Conservation (phyloP, 1,139 yeast species). For the Ashbya aceris region DNA sequence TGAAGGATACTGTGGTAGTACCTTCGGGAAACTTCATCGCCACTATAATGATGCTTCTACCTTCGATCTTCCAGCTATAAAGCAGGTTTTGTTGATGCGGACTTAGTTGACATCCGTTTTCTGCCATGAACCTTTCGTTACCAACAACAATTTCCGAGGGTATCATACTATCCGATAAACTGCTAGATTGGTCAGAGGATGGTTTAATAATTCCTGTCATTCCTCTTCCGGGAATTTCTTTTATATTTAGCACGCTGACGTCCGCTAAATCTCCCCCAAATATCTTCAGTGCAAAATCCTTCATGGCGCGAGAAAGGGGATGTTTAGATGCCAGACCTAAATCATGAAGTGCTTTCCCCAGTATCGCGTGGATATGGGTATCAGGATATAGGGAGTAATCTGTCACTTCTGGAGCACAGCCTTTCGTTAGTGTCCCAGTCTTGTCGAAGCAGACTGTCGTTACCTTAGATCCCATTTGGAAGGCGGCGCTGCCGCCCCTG, state of each 20-base stretch:
- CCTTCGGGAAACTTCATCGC: slow-evolving; percentile 34
- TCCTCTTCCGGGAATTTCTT: slow-evolving; percentile 53
- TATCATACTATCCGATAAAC: slow-evolving; percentile 29
- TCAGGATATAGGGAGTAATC: slow-evolving; percentile 33
- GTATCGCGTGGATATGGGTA: slow-evolving; percentile 24
- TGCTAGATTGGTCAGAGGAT: slow-evolving; percentile 18
- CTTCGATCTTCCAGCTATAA: slow-evolving; percentile 48
- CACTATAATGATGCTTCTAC: slow-evolving; percentile 54
- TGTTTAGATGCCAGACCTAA: slow-evolving; percentile 61
- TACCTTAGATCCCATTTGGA: slow-evolving; percentile 62
- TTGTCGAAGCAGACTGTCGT: slow-evolving; percentile 68
- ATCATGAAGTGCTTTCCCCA: slow-evolving; percentile 46
- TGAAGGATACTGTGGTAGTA: slow-evolving; percentile 30
- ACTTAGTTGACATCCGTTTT: slow-evolving; percentile 29
- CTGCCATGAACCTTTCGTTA: slow-evolving; percentile 48
- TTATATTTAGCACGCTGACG: slow-evolving; percentile 40
- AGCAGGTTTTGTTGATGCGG: slow-evolving; percentile 32
- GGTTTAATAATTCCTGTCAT: slow-evolving; percentile 37
- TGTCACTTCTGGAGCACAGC: slow-evolving; percentile 51
- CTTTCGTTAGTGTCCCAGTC: slow-evolving; percentile 65
- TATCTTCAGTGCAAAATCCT: slow-evolving; percentile 31
- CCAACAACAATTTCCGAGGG: slow-evolving; percentile 48
- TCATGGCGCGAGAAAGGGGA: slow-evolving; percentile 57
- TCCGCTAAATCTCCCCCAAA: slow-evolving; percentile 24
- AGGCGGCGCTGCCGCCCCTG: slow-evolving; percentile 75